phyloP scores from a whole-genome alignment of 768 basidiomycete genomes.

The Trametes gibbosa region DNA sequence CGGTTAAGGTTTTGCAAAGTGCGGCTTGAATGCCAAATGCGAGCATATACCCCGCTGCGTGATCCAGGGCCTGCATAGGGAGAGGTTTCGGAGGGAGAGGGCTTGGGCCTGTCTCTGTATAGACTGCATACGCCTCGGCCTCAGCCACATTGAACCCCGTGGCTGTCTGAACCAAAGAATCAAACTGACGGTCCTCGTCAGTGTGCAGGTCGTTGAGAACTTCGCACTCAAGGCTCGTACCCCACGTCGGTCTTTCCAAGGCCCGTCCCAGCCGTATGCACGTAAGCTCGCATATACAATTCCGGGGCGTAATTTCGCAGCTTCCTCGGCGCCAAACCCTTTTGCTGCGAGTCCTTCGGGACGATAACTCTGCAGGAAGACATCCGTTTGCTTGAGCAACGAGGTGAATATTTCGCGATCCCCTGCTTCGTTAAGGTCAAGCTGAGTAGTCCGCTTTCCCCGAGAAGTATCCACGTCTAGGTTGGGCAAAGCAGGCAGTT shows the following conservation, averaged over 20 bases:
- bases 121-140: constrained; percentile 43
- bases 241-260: constrained; percentile 52
- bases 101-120: constrained; percentile 12
- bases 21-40: constrained; percentile 59
- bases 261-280: constrained; percentile 59
- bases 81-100: constrained; percentile 34
- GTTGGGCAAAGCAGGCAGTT: constrained; percentile 47
- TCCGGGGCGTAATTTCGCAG: constrained; percentile 40
- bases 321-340: constrained; percentile 45
- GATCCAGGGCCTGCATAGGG: constrained; percentile 60
- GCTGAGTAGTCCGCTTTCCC: constrained; percentile 61
- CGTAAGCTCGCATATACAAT: constrained; percentile 53
- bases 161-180: constrained; percentile 63
- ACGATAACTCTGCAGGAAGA: constrained; percentile 62
- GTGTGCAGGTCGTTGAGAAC: not conserved
- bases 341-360: constrained; percentile 47
- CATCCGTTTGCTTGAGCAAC: constrained; percentile 45
- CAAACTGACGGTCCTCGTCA: constrained; percentile 42
- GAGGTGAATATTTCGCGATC: constrained; percentile 35
- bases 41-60: constrained; percentile 56
- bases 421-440: constrained; percentile 41
- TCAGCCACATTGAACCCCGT: constrained; percentile 61
- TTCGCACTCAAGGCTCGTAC: constrained; percentile 29
- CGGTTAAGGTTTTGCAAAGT: constrained; percentile 49
- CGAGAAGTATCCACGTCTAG: constrained; percentile 59